phyloP scores from a whole-genome alignment of 208 protist genomes.

The Leishmania turanica region DNA sequence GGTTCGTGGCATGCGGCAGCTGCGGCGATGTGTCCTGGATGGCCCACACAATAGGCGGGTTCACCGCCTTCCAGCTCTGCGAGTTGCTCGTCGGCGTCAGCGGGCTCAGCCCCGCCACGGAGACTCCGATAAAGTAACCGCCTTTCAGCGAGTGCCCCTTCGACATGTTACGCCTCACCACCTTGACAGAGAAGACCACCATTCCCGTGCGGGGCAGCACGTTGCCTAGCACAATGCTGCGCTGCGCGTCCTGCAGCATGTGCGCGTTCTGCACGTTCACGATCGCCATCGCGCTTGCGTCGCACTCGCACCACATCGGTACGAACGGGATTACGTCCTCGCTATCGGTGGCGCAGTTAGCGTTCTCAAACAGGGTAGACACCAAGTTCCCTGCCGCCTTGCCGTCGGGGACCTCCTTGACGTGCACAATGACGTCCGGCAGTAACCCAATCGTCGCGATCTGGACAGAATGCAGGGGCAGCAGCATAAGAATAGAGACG shows the following conservation, averaged over 20 bases:
- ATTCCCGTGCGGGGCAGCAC: constrained; percentile 78
- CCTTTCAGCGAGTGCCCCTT: constrained; percentile 91
- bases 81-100: constrained; percentile 82
- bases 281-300: constrained; percentile 79
- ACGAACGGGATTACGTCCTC: constrained; percentile 67
- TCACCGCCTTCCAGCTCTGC: constrained; percentile 87
- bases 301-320: constrained; percentile 81
- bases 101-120: constrained; percentile 62
- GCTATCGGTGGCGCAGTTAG: constrained; percentile 37
- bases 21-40: constrained; percentile 91
- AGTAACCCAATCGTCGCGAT: constrained; percentile 82
- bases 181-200: constrained; percentile 84
- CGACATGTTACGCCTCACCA: constrained; percentile 74
- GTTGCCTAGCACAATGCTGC: constrained; percentile 86
- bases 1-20: constrained; percentile 89
- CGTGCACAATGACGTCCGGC: constrained; percentile 79
- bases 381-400: constrained; percentile 57
- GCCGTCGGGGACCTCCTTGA: constrained; percentile 52
- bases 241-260: constrained; percentile 84
- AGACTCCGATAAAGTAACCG: constrained; percentile 90
- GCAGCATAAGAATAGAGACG: constrained; percentile 78
- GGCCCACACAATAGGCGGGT: constrained; percentile 90
- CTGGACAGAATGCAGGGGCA: constrained; percentile 84
- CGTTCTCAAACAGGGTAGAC: constrained; percentile 78
- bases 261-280: constrained; percentile 65